These are phyloP conservation scores for Protomyces macrosporus DNA, from an alignment of 1,139 yeast genomes.

Conservation along the genomic window DNA sequence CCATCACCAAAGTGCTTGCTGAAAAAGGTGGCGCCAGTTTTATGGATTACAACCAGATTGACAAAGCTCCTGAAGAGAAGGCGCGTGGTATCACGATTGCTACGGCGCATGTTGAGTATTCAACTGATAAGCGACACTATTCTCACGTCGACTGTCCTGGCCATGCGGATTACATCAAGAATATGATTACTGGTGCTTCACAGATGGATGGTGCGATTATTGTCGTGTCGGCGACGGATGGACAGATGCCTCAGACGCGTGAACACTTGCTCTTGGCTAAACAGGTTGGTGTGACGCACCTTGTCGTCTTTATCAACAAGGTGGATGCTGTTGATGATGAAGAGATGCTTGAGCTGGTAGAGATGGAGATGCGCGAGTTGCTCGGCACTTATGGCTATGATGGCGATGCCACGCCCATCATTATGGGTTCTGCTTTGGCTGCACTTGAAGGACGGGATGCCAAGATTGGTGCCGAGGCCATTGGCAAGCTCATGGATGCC, in stretches of 20 bases:
- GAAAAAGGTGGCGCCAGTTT: slow-evolving; percentile 86
- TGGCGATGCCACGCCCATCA: slow-evolving; percentile 96
- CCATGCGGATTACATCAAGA: slow-evolving; percentile 97
- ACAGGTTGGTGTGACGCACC: slow-evolving; percentile 97
- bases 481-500: slow-evolving; percentile 77
- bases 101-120: slow-evolving; percentile 94
- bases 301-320: slow-evolving; percentile 96
- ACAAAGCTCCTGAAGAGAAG: slow-evolving; percentile 98
- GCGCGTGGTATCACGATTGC: slow-evolving; percentile 99
- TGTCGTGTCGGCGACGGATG: slow-evolving; percentile 98
- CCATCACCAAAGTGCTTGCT: slow-evolving; percentile 91
- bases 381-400: slow-evolving; percentile 87
- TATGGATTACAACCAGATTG: slow-evolving; percentile 88
- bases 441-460: slow-evolving; percentile 85
- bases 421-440: slow-evolving; percentile 98
- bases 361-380: slow-evolving; percentile 99
- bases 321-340: slow-evolving; percentile 97
- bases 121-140: slow-evolving; percentile 86
- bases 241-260: slow-evolving; percentile 99
- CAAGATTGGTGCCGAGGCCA: slow-evolving; percentile 86
- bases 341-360: slow-evolving; percentile 98
- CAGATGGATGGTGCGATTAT: slow-evolving; percentile 99
- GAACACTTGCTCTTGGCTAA: slow-evolving; percentile 97
- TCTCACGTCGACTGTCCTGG: slow-evolving; percentile 99
- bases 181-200: slow-evolving; percentile 99